A percentile compares a stretch with the other conserved stretches of the same genome.
Conservation (phyloP, 2,329 filamentous ascomycete genomes). For the Aspergillus brunneoviolaceus region DNA sequence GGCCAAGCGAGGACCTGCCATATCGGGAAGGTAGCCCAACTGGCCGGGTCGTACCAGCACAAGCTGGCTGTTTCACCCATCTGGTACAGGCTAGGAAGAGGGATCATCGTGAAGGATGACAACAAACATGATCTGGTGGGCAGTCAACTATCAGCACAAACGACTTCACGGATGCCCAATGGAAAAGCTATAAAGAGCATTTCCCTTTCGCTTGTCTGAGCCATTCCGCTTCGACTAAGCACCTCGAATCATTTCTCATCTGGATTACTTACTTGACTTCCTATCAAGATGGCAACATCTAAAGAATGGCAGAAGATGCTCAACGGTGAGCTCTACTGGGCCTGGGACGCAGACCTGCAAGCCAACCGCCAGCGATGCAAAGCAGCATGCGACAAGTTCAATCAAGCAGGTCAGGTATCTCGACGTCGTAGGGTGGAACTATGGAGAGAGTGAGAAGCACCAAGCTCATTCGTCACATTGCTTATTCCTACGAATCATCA, state of each 20-base stretch:
- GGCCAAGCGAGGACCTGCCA: conserved; percentile 10
- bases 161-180: not conserved
- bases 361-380: conserved; percentile 28
- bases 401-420: conserved; percentile 22
- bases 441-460: conserved; percentile 25
- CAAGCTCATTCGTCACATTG: not conserved
- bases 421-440: conserved; percentile 26
- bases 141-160: not conserved
- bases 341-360: conserved; percentile 29
- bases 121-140: not conserved
- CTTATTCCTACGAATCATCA: not conserved
- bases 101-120: not conserved
- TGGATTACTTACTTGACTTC: not conserved
- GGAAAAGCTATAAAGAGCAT: not conserved
- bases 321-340: conserved; percentile 28
- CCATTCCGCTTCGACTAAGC: not conserved
- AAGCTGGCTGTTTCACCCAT: not conserved
- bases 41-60: not conserved
- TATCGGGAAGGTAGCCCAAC: conserved; percentile 13
- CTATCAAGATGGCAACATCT: conserved; percentile 19
- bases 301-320: conserved; percentile 33
- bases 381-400: conserved; percentile 28
- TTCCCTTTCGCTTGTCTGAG: not conserved
- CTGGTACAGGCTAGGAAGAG: not conserved
- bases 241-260: not conserved